Evolutionary conservation across 2,329 filamentous ascomycete genomes (phyloP).

Genomic region (Cladosporium sp.): DNA sequence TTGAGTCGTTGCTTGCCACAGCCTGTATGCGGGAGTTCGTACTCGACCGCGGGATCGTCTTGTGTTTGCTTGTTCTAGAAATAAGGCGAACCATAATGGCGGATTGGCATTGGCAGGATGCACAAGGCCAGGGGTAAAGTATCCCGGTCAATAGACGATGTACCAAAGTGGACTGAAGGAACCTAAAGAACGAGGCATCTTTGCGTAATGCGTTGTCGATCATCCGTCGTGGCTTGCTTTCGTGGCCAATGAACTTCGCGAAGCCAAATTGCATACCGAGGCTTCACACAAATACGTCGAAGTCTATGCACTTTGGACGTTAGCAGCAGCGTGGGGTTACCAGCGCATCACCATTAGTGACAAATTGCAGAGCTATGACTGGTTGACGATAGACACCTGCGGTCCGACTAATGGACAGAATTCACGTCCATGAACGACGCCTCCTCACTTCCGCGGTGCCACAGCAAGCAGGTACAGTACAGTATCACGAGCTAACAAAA

Average conservation of each 20-base stretch:
- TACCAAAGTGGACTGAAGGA: background rate
- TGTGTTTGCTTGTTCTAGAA: background rate
- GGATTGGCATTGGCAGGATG: background rate
- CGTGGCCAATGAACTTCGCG: background rate
- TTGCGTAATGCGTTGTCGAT: background rate
- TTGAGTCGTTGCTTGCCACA: background rate
- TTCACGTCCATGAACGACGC: background rate
- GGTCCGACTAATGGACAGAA: background rate
- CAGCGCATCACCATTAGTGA: background rate
- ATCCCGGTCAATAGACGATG: conserved; percentile 5
- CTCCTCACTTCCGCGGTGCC: background rate
- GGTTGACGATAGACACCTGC: background rate
- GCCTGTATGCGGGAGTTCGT: background rate
- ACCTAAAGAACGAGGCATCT: background rate
- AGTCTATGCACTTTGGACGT: background rate
- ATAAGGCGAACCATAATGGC: background rate
- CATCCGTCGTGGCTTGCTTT: background rate
- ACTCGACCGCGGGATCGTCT: background rate
- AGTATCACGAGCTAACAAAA: background rate
- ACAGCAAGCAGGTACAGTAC: background rate
- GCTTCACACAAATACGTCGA: background rate
- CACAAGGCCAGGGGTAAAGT: background rate
- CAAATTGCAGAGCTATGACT: conserved; percentile 8
- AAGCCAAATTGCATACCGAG: conserved; percentile 15
- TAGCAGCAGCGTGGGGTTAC: background rate